phyloP scores from a whole-genome alignment of 202 grass and related monocot species.

The Elaeis oleifera region DNA sequence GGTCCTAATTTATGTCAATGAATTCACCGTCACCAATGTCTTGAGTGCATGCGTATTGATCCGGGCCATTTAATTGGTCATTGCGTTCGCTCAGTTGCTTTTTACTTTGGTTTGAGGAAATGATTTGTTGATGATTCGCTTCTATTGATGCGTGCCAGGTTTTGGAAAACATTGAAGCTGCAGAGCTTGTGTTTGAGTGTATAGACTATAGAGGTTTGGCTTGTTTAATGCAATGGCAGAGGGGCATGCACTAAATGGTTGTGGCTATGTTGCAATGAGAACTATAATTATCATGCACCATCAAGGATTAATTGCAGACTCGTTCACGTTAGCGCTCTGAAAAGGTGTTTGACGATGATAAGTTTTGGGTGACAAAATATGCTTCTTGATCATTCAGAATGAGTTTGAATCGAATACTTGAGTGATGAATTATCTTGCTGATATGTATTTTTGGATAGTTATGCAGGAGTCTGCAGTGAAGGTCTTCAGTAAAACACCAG shows the following conservation, averaged over 20 bases:
- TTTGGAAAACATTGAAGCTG: slow-evolving; percentile 10
- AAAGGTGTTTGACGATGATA: slow-evolving; percentile 20
- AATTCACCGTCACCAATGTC: slow-evolving; percentile 30
- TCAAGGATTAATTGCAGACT: slow-evolving; percentile 15
- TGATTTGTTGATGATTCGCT: slow-evolving; percentile 21
- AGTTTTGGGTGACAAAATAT: slow-evolving; percentile 30
- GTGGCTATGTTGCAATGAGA: slow-evolving; percentile 15
- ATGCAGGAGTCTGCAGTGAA: slow-evolving; percentile 19
- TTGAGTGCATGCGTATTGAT: slow-evolving; percentile 10
- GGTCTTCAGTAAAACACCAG: slow-evolving; percentile 23
- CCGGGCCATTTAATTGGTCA: slow-evolving; percentile 1
- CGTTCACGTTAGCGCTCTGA: slow-evolving; percentile 26
- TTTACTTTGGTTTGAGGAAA: slow-evolving; percentile 25
- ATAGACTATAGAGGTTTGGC: slow-evolving; percentile 17
- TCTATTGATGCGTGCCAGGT: slow-evolving; percentile 38
- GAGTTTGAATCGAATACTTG: slow-evolving; percentile 26
- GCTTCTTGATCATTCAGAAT: slow-evolving; percentile 27
- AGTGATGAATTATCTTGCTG: slow-evolving; percentile 41
- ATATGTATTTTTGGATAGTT: slow-evolving; percentile 46
- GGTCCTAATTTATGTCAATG: slow-evolving; percentile 28
- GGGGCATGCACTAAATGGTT: slow-evolving; percentile 23
- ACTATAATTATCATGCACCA: slow-evolving; percentile 9
- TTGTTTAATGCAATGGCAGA: slow-evolving; percentile 44
- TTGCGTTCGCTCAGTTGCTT: slow-evolving; percentile 22
- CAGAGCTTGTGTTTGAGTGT: slow-evolving; percentile 17